A percentile compares a stretch with the other conserved stretches of the same genome.
These are phyloP conservation scores for Triangularia verruculosa DNA, from an alignment of 2,329 filamentous ascomycete species.

Conservation along the genomic window DNA sequence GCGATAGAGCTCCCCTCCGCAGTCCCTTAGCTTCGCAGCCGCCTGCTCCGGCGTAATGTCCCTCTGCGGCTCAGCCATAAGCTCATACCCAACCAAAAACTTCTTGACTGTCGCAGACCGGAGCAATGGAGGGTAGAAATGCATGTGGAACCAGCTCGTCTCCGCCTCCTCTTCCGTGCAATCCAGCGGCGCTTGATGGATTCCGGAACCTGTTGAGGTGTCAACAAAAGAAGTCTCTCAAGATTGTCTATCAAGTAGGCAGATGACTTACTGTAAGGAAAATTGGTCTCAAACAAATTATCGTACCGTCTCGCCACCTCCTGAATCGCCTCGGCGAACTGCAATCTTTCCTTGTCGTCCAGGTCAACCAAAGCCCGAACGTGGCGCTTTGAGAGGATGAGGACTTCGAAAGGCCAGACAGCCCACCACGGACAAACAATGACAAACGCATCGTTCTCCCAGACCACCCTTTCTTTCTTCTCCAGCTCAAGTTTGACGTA, in stretches of 20 bases:
- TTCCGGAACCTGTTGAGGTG: constrained; percentile 66
- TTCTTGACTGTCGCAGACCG: constrained; percentile 92
- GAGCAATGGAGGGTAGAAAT: constrained; percentile 93
- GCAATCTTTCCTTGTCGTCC: constrained; percentile 62
- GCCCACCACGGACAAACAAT: constrained; percentile 97
- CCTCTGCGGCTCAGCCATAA: constrained; percentile 95
- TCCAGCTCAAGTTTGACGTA: constrained; percentile 80
- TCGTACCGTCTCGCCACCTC: constrained; percentile 91
- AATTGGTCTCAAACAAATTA: constrained; percentile 94
- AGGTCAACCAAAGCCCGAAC: constrained; percentile 84
- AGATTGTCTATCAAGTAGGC: not conserved
- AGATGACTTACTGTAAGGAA: constrained; percentile 76
- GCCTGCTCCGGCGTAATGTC: constrained; percentile 98
- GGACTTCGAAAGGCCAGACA: constrained; percentile 93
- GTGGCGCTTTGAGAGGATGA: constrained; percentile 82
- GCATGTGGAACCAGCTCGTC: constrained; percentile 88
- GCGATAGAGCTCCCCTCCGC: constrained; percentile 81
- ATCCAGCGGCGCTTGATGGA: constrained; percentile 89
- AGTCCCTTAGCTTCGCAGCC: constrained; percentile 69
- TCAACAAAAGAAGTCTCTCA: not conserved
- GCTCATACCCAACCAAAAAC: constrained; percentile 93
- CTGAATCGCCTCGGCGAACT: constrained; percentile 79
- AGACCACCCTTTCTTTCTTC: constrained; percentile 83
- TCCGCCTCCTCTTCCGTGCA: constrained; percentile 81
- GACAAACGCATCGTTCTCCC: constrained; percentile 80